phyloP scores from a whole-genome alignment of 306 rosid genomes.

The Cucurbita ficifolia region DNA sequence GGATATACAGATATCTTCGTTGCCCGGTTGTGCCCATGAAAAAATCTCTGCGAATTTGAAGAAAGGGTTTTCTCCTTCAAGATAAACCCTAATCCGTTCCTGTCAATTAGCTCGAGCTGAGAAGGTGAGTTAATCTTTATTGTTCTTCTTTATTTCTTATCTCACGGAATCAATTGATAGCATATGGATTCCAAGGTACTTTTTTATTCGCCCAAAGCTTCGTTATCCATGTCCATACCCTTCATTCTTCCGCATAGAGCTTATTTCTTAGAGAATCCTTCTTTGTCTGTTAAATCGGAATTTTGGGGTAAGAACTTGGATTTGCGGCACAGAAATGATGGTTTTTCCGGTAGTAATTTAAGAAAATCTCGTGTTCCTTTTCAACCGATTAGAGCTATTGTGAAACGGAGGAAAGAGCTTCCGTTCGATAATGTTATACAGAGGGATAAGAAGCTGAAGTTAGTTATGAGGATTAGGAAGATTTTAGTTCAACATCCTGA shows the following conservation, averaged over 20 bases:
- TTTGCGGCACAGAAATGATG: slow-evolving; percentile 16
- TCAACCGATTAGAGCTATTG: slow-evolving; percentile 48
- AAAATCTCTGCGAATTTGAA: not conserved
- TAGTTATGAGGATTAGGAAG: slow-evolving; percentile 60
- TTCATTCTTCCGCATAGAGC: slow-evolving; percentile 30
- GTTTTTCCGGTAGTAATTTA: slow-evolving; percentile 3
- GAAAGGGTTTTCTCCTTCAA: not conserved
- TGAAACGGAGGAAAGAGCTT: slow-evolving; percentile 74
- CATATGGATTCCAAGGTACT: slow-evolving; percentile 39
- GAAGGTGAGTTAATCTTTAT: not conserved
- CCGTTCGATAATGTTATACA: slow-evolving; percentile 75
- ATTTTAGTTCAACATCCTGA: slow-evolving; percentile 52
- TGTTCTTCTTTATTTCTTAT: not conserved
- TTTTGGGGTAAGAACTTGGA: slow-evolving; percentile 36
- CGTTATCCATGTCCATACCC: slow-evolving; percentile 32
- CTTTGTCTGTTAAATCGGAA: slow-evolving; percentile 22
- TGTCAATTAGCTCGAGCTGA: not conserved
- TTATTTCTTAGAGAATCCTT: slow-evolving; percentile 19
- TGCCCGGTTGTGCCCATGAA: not conserved
- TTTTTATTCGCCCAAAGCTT: slow-evolving; percentile 23
- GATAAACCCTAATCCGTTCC: slow-evolving; percentile 1
- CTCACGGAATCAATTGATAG: not conserved
- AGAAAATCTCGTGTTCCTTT: slow-evolving; percentile 10
- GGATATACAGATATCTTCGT: too few species aligned
- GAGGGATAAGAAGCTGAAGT: slow-evolving; percentile 67